These are phyloP conservation scores for Euphorbia tirucalli DNA, from an alignment of 345 rosid species.

Conservation along the genomic window DNA sequence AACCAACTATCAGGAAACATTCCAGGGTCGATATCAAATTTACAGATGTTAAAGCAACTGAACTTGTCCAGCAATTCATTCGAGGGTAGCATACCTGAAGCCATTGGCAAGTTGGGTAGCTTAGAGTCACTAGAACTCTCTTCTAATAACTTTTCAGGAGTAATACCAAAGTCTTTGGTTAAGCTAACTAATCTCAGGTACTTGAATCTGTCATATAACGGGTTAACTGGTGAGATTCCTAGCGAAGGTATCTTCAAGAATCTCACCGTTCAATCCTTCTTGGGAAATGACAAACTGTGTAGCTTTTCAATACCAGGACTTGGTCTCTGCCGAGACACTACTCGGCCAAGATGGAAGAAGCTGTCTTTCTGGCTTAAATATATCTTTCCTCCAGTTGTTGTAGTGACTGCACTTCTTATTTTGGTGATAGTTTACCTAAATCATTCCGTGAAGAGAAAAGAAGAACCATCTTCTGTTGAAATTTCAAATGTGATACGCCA, in stretches of 20 bases:
- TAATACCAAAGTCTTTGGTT: neutral
- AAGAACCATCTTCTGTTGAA: neutral
- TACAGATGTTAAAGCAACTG: neutral
- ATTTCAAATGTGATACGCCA: neutral
- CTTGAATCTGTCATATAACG: neutral
- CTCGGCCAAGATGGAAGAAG: neutral
- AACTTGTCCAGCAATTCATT: neutral
- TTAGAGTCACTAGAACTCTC: neutral
- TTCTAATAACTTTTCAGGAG: neutral
- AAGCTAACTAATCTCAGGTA: neutral
- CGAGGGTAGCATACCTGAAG: conserved; percentile 1
- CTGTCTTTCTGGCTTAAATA: neutral
- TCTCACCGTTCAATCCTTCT: neutral
- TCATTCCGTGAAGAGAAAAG: neutral
- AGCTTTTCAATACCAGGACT: neutral
- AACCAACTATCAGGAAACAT: neutral
- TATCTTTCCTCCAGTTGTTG: neutral
- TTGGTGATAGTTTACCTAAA: neutral
- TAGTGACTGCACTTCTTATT: neutral
- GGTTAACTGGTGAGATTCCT: neutral
- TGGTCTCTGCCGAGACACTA: neutral
- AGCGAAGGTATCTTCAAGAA: neutral
- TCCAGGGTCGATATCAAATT: neutral
- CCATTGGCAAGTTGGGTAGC: neutral
- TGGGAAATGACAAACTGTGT: neutral